Percentiles rank a stretch among this genome's conserved stretches.
Evolutionary conservation across 495 filamentous ascomycete genomes (phyloP).

Genomic region (Tuber melanosporum): DNA sequence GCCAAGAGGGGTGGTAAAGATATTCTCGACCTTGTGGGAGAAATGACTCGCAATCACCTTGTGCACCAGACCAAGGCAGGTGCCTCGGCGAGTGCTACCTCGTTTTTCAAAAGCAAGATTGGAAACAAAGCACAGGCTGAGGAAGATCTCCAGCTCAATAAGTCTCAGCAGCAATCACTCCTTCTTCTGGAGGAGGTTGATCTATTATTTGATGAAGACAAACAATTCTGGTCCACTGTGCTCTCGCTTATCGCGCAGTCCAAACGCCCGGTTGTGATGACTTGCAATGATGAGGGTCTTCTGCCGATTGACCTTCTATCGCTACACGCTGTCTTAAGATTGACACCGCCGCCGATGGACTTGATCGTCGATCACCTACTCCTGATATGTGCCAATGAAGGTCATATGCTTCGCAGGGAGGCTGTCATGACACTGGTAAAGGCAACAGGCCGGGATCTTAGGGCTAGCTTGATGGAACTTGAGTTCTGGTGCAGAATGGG

Average conservation of each 20-base stretch:
- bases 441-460: conserved; percentile 61
- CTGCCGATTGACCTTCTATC: conserved; percentile 64
- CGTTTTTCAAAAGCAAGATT: conserved; percentile 58
- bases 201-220: conserved; percentile 87
- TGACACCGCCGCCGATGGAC: conserved; percentile 59
- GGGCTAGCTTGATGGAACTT: conserved; percentile 76
- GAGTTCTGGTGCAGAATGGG: conserved; percentile 96
- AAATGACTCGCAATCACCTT: conserved; percentile 93
- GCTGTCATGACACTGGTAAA: conserved; percentile 64
- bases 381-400: conserved; percentile 80
- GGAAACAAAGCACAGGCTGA: conserved; percentile 26
- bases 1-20: conserved; percentile 81
- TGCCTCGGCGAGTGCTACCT: conserved; percentile 56
- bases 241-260: conserved; percentile 70
- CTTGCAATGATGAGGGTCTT: conserved; percentile 79
- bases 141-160: conserved; percentile 43
- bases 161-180: conserved; percentile 81
- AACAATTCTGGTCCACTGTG: conserved; percentile 84
- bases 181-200: conserved; percentile 95
- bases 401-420: conserved; percentile 66
- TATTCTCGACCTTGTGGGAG: conserved; percentile 81
- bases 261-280: conserved; percentile 86
- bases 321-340: conserved; percentile 82
- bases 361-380: conserved; percentile 73
- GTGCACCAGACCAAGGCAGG: conserved; percentile 52